Percentiles rank a stretch among this genome's conserved stretches.
Conservation (phyloP, 179 eudicot genomes). For the Amaranthus tricolor region DNA sequence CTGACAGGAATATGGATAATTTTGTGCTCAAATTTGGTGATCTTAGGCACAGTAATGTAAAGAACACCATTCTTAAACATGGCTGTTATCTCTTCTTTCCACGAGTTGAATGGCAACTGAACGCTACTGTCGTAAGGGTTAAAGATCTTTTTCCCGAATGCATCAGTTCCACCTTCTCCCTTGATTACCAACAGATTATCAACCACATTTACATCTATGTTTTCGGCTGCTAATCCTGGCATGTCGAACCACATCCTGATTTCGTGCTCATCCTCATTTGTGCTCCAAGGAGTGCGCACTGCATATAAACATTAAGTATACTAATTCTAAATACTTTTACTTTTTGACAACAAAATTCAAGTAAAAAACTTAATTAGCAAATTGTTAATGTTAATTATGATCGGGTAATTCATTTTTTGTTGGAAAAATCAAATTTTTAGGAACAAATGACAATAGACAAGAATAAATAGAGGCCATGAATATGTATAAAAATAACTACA, state of each 20-base stretch:
- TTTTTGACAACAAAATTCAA: background rate
- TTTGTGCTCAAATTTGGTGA: slow-evolving; percentile 14
- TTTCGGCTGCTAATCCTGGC: slow-evolving; percentile 5
- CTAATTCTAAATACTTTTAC: background rate
- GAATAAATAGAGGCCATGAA: too few species aligned
- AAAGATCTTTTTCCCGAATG: slow-evolving; percentile 2
- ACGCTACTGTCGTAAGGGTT: slow-evolving; percentile 13
- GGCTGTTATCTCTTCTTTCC: slow-evolving; percentile 15
- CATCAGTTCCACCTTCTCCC: slow-evolving; percentile 15
- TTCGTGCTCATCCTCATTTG: slow-evolving; percentile 8
- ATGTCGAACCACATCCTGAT: slow-evolving; percentile 18
- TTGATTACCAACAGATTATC: slow-evolving; percentile 9
- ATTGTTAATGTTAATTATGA: too few species aligned
- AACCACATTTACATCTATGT: background rate
- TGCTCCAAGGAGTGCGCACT: slow-evolving; percentile 13
- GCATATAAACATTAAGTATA: background rate
- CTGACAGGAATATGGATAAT: slow-evolving; percentile 8
- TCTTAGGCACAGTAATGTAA: slow-evolving; percentile 11
- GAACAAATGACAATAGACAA: too few species aligned
- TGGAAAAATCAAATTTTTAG: too few species aligned
- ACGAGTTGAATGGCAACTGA: slow-evolving; percentile 8
- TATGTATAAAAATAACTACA: too few species aligned
- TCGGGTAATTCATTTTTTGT: too few species aligned
- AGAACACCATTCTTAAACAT: slow-evolving; percentile 14
- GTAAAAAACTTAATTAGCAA: too few species aligned